Evolutionary conservation across 148 eudicot genomes (phyloP).

Genomic region (Suaeda aralocaspica): DNA sequence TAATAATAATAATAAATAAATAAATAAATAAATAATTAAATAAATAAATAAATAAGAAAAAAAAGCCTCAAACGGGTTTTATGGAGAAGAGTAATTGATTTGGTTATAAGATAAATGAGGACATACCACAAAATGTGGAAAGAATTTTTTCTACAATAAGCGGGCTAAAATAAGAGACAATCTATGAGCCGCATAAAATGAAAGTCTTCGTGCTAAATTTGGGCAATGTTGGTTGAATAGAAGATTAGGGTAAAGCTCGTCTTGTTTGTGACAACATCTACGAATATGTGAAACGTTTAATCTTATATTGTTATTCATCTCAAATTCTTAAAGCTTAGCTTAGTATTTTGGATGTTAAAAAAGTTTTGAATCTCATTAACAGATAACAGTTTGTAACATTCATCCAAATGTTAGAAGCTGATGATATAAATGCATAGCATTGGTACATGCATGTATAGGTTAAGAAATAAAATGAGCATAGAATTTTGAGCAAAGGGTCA

Average conservation of each 20-base stretch:
- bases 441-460: not conserved
- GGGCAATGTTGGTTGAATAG: constrained; percentile 8
- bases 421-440: not conserved
- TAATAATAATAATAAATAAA: too few relatives aligned
- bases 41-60: too few relatives aligned
- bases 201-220: constrained; percentile 9
- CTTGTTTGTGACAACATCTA: not conserved
- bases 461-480: not conserved
- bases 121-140: constrained; percentile 24
- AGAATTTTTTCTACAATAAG: constrained; percentile 5
- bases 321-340: not conserved
- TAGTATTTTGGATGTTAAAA: not conserved
- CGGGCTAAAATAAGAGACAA: constrained; percentile 16
- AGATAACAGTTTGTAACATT: not conserved
- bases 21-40: too few relatives aligned
- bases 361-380: not conserved
- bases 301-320: not conserved
- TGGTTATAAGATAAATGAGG: constrained; percentile 8
- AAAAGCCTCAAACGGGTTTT: too few relatives aligned
- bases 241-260: not conserved
- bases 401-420: not conserved
- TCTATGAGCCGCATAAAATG: constrained; percentile 17
- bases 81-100: not conserved
- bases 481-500: not conserved
- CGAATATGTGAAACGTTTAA: not conserved